Base-by-base conservation (phyloP, 352 stramenopile genomes). In the Globisporangium rhizosaccharum region DNA sequence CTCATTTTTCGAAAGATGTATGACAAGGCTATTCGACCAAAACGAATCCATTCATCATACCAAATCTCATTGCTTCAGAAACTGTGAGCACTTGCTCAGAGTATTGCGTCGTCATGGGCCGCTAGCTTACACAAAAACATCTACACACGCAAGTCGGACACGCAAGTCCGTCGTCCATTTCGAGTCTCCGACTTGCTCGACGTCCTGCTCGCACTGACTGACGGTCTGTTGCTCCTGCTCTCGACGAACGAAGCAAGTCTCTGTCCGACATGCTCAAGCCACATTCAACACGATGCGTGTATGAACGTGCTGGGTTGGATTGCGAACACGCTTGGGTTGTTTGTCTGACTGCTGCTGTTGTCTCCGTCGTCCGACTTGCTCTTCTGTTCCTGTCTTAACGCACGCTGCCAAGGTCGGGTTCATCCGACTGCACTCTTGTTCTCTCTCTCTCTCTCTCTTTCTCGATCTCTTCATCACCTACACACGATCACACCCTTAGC, bases 401-500 rank as follows among this genome's bases (percentile, higher is more conserved):
- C 23, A 23, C 23, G 23, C 23, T 23, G 23, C 23, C 23, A 23
- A 23, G 23, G 28, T 33, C 28, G 28, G 28, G 28, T 33, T 3
- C 28, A 3, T 33, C 28, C 28, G 6, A 33, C 33, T 12, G 1
- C 7, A 12, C 33, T 39, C 33, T 39, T 6, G 10, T 12, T 17
- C 11, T 6, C 26, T 51, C 45, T 2, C 11, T 30, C 26, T 17
- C 26, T 12, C 20, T 2, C 11, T 30, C 26, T 17, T 15, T 12
- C 20, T 28, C 48, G 39, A 33, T 5, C 18, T 42, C 26, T 50
- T 18, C 10, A 26, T 20, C 0, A 47, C 5, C 23, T 41, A 18
- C 30, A 25, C 25, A 20, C 1, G 2, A 6, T 6, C 28, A 33
- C 28, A 33, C 28, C 2, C 30, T 50, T 68, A 79, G 44, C 61